phyloP scores from a whole-genome alignment of 345 rosid genomes.

The Moricandia moricandioides region DNA sequence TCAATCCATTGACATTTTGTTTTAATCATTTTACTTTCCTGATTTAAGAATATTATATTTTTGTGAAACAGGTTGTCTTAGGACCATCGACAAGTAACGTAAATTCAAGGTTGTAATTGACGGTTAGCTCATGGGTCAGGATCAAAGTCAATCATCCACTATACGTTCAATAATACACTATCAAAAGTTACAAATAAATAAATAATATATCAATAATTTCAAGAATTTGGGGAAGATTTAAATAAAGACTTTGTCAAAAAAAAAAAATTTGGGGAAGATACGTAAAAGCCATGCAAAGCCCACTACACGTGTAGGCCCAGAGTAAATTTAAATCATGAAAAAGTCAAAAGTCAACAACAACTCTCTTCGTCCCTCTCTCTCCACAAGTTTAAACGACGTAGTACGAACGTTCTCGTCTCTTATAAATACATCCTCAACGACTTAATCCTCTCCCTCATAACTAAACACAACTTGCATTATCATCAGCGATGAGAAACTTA shows the following conservation, averaged over 20 bases:
- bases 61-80: neutral
- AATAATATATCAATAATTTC: neutral
- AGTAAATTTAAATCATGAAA: neutral
- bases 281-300: constrained; percentile 13
- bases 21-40: neutral
- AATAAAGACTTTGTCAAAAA: too few species aligned
- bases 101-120: constrained; percentile 14
- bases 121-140: constrained; percentile 6
- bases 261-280: constrained; percentile 2
- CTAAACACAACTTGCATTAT: neutral
- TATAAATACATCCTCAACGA: constrained; percentile 14
- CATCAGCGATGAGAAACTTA: constrained; percentile 31
- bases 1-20: constrained; percentile 20
- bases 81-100: neutral
- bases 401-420: neutral
- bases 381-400: constrained; percentile 22
- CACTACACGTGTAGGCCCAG: constrained; percentile 25
- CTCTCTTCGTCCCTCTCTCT: neutral
- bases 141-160: neutral
- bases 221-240: constrained; percentile 3
- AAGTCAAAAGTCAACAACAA: constrained; percentile 12
- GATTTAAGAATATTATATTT: neutral
- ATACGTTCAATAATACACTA: neutral
- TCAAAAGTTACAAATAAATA: too few species aligned
- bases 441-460: neutral